These are phyloP conservation scores for Aspergillus sp. DNA, from an alignment of 2,329 filamentous ascomycete species.

Conservation along the genomic window DNA sequence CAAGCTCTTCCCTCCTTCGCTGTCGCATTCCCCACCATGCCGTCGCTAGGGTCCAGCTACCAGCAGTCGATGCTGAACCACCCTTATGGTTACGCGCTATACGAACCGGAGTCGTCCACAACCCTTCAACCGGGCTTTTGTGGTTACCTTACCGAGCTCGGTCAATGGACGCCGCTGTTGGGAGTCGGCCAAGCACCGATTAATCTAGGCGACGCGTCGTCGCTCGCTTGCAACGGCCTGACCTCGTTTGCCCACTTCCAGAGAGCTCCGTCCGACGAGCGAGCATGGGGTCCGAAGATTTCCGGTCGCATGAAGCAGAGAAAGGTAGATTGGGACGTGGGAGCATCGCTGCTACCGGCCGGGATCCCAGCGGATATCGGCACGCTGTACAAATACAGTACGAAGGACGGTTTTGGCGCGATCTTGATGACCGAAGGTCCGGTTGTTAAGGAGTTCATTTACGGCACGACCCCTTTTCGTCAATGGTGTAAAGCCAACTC, in stretches of 20 bases:
- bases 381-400: conserved; percentile 5
- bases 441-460: conserved; percentile 5
- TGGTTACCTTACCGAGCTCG: conserved; percentile 6
- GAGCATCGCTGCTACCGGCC: not conserved
- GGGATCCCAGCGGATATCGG: conserved; percentile 3
- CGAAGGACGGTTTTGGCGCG: not conserved
- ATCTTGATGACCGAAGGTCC: conserved; percentile 6
- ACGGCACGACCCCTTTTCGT: conserved; percentile 4
- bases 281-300: conserved; percentile 4
- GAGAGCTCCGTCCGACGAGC: not conserved
- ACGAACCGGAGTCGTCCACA: conserved; percentile 6
- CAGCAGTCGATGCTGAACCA: conserved; percentile 7
- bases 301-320: not conserved
- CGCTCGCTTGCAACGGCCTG: not conserved
- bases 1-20: not conserved
- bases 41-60: not conserved
- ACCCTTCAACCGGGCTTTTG: conserved; percentile 4
- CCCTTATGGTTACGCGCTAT: conserved; percentile 5
- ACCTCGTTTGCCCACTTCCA: conserved; percentile 2
- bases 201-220: conserved; percentile 2
- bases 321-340: conserved; percentile 1
- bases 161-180: conserved; percentile 5
- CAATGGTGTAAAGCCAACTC: conserved; percentile 6
- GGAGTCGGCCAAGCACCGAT: not conserved
- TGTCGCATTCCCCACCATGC: not conserved